Base-by-base conservation (phyloP, 208 protist genomes). In the Crithidia expoeki region DNA sequence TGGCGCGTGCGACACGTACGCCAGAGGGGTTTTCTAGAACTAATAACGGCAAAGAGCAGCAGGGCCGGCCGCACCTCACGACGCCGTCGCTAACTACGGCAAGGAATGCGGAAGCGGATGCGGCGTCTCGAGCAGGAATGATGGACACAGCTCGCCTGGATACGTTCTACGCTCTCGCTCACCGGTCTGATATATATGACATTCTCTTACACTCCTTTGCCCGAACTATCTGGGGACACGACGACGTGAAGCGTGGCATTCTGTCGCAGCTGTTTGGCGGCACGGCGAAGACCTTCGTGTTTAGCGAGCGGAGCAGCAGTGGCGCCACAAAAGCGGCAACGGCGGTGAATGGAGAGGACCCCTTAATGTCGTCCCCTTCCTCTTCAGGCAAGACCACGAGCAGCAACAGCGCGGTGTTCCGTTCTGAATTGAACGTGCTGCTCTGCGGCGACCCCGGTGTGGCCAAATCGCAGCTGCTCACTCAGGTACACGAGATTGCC, bases 371-470 rank as follows among this genome's bases (percentile, higher is more conserved):
- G 6, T 32, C 16, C 49, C 6, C 23, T 25, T 2, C 49, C 6
- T 32, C 49, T 7, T 53, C 49, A 6, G 7, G 12, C 9, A 21
- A 17, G 12, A 21, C 36, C 19, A 51, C 23, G 14, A 70, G 64
- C 79, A 81, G 74, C 66, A 86, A 82, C 67, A 83, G 78, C 56
- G 85, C 83, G 50, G 84, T 76, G 42, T 89, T 94, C 46, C 88
- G 98, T 44, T 95, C 97, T 10, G 98, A 99, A 57, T 96, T 99
- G 25, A 99, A 99, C 77, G 94, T 99, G 36, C 90, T 99, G 36
- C 80, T 99, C 0, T 98, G 98, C 76, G 99, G 99, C 33, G 99
- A 99, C 78, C 99, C 99, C 25, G 99, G 98, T 77, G 98, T 99
- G n/a, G 93, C 95, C 38, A 99, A 99, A 84, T 99, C 97, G 33